Evolutionary conservation across 2,329 filamentous ascomycete genomes (phyloP), one percentile per base, ranked within the genome.

Genomic region (Cryphonectria nitschkei): DNA sequence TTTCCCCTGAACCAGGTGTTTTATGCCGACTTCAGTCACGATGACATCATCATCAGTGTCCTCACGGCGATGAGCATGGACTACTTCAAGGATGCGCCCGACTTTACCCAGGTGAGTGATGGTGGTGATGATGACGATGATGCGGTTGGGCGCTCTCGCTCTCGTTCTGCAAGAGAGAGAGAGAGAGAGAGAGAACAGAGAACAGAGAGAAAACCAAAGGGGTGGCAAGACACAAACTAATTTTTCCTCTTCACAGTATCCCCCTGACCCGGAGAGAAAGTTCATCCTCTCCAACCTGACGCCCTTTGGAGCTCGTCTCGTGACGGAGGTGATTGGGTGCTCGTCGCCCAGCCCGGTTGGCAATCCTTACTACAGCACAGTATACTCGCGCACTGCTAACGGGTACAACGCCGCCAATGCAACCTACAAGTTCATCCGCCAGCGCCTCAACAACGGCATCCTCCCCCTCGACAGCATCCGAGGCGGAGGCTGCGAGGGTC

Each of bases 21-120:
- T 74, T 87, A 86, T 74, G 80, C 85, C 71, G 85, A 87, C 74
- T 86, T 87, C 78, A 82, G 80, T 14, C 85, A 87, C 76, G 85
- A 87, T 76, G 83, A 86, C 73, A 84, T 86, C 72, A 83, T 87
- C 73, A 76, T 86, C 69, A 83, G 81, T 4, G 81, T 82, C 6
- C 78, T 88, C 16, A 81, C 85, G 0, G 86, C 86, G 3, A 81
- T 88, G 77, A 85, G 84, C 16, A 73, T 89, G 34, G 84, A 88
- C 73, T 87, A 88, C 75, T 84, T 88, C 79, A 82, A 81, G 32
- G 82, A 85, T 13, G 75, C 84, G 1, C 84, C 85, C 1, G 78
- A 76, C 63, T 76, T 86, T 19, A 80, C 29, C 22, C 19, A 54
- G 50, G 64, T 56, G 29, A 66, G 64, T 66, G 64, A 43, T 26